Percentiles rank a stretch among this genome's conserved stretches.
These are phyloP conservation scores for Hansenula lynferdii DNA, from an alignment of 1,139 yeast species.

Conservation along the genomic window DNA sequence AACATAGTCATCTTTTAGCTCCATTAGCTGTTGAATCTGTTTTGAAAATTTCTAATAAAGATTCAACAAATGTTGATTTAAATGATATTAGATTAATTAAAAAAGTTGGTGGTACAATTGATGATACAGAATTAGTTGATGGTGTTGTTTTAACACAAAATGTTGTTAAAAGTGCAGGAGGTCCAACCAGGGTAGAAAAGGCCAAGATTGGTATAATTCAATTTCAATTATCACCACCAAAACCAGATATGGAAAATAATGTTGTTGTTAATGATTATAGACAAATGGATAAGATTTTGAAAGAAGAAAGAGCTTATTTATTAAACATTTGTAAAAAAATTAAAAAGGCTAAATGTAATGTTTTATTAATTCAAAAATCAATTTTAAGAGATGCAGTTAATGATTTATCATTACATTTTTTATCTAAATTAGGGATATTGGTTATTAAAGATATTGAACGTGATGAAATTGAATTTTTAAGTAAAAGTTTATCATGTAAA, in stretches of 20 bases:
- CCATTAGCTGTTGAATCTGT: slow-evolving; percentile 97
- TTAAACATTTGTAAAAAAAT: slow-evolving; percentile 93
- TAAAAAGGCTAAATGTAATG: slow-evolving; percentile 96
- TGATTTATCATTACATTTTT: slow-evolving; percentile 91
- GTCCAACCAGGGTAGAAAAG: slow-evolving; percentile 93
- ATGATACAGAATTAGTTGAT: slow-evolving; percentile 87
- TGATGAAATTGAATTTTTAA: slow-evolving; percentile 91
- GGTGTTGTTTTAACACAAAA: slow-evolving; percentile 93
- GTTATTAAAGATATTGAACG: slow-evolving; percentile 95
- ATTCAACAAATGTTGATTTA: slow-evolving; percentile 71
- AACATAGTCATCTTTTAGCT: slow-evolving; percentile 76
- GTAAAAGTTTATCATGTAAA: slow-evolving; percentile 88
- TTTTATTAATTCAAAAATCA: slow-evolving; percentile 86
- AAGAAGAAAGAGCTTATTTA: slow-evolving; percentile 94
- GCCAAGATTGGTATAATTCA: slow-evolving; percentile 91
- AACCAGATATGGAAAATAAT: slow-evolving; percentile 98
- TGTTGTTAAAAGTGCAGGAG: slow-evolving; percentile 87
- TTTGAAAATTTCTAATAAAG: slow-evolving; percentile 60
- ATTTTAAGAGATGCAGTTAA: slow-evolving; percentile 96
- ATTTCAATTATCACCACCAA: slow-evolving; percentile 97
- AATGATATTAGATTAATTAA: slow-evolving; percentile 85
- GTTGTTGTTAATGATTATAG: slow-evolving; percentile 96
- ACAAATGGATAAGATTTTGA: slow-evolving; percentile 97
- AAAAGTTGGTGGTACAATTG: slow-evolving; percentile 96
- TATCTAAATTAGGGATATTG: slow-evolving; percentile 87